Evolutionary conservation across 306 rosid species (phyloP), one percentile per base, ranked within the genome.

Genomic region (Parietaria judaica): DNA sequence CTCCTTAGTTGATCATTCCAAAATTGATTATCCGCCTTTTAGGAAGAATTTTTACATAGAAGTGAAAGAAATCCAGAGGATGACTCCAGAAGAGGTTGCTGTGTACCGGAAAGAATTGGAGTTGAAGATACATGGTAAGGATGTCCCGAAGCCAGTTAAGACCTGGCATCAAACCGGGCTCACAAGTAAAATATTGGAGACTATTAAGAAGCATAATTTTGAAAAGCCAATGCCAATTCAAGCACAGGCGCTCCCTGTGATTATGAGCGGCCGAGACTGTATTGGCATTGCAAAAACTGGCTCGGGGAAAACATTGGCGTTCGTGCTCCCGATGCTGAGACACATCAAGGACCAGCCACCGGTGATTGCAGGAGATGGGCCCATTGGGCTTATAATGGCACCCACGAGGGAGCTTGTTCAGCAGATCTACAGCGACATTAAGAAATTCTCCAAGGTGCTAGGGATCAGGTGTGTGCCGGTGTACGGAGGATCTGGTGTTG

Each of bases 131-230:
- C 97, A 90, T 72, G 97, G 97, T 62, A 90, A 87, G 70, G 96
- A 90, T 78, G 96, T 87, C 58, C 97, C 96, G 16, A 90, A 90
- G 87, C 97, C 97, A 41, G 64, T 87, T 17, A 90, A 81, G 74
- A 79, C 80, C 56, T 90, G 97, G 97, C 78, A 90, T 70, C 97
- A 90, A 80, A 90, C 95, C 66, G 97, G 97, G 57, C 97, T 90
- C 48, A 78, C 89, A 4, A 85, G 84, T 78, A 90, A 90, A 79
- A 81, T 87, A 56, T 81, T 87, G 81, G 97, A 90, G 65, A 87
- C 76, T 36, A 90, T 90, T 77, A 90, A 78, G 76, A 90, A 87
- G 70, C 79, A 79, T 41, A 75, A 75, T 71, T 90, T 60, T 54
- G 96, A 87, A 79, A 90, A 78, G 76, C 96, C 97, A 3, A 90